Percentiles rank a stretch among this genome's conserved stretches.
phyloP scores from a whole-genome alignment of 441 rosid species.

The Heliophila coronopifolia region DNA sequence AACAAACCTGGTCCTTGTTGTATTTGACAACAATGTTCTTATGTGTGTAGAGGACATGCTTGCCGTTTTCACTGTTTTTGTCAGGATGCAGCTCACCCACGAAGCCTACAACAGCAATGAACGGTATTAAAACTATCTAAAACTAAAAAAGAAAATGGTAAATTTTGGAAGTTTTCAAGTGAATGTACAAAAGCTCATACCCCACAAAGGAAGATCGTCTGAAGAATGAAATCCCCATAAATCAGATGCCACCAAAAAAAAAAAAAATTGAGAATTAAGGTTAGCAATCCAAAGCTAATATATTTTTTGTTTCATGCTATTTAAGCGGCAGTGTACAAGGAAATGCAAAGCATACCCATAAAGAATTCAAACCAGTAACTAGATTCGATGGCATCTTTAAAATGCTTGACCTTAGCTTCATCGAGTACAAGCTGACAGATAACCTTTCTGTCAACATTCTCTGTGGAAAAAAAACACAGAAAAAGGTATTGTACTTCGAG shows the following conservation, averaged over 20 bases:
- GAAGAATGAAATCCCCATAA: constrained; percentile 33
- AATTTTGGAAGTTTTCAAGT: not conserved
- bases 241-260: constrained; percentile 22
- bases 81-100: constrained; percentile 82
- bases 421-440: constrained; percentile 66
- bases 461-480: constrained; percentile 31
- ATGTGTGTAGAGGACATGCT: constrained; percentile 76
- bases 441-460: constrained; percentile 49
- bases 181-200: constrained; percentile 46
- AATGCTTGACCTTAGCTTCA: constrained; percentile 63
- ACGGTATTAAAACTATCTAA: constrained; percentile 3
- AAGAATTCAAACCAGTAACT: constrained; percentile 95
- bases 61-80: constrained; percentile 65
- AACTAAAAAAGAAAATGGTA: not conserved
- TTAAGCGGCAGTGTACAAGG: constrained; percentile 1
- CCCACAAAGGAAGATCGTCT: constrained; percentile 98
- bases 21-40: constrained; percentile 57
- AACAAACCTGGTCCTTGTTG: constrained; percentile 82
- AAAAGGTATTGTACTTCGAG: not conserved
- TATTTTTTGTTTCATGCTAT: not conserved
- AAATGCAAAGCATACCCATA: constrained; percentile 58
- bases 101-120: constrained; percentile 44
- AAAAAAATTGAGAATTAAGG: constrained; percentile 15
- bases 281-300: not conserved
- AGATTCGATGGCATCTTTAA: constrained; percentile 84